Evolutionary conservation across 768 basidiomycete genomes (phyloP).

Genomic region (Pulveroboletus sp.): DNA sequence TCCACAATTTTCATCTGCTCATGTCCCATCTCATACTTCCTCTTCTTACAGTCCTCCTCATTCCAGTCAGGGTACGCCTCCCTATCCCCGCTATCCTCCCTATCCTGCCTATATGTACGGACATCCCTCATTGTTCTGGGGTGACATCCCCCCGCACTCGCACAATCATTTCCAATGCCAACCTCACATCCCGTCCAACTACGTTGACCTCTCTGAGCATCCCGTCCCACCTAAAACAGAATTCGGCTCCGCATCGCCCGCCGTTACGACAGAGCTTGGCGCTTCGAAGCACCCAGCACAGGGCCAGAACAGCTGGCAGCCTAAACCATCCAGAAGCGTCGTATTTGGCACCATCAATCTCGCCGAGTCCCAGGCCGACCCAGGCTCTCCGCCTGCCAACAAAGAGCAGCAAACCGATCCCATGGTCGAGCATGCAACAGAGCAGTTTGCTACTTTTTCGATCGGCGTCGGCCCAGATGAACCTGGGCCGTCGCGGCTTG

Average conservation of each 20-base stretch:
- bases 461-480: constrained; percentile 43
- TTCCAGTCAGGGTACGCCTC: constrained; percentile 31
- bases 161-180: constrained; percentile 20
- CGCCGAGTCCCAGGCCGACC: constrained; percentile 17
- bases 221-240: constrained; percentile 8
- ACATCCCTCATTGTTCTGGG: constrained; percentile 40
- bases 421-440: constrained; percentile 16
- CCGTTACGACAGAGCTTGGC: constrained; percentile 11
- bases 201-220: constrained; percentile 12
- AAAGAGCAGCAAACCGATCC: constrained; percentile 11
- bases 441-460: constrained; percentile 37
- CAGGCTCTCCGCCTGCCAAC: neutral
- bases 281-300: constrained; percentile 3
- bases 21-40: constrained; percentile 23
- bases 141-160: constrained; percentile 14
- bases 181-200: constrained; percentile 3
- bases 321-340: constrained; percentile 28
- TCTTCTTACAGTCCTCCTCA: constrained; percentile 21
- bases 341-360: constrained; percentile 50
- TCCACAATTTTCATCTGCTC: constrained; percentile 10
- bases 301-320: constrained; percentile 6
- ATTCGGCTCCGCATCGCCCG: constrained; percentile 15
- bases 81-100: constrained; percentile 33
- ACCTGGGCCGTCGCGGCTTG: constrained; percentile 22
- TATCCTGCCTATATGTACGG: constrained; percentile 33